phyloP scores from a whole-genome alignment of 202 grass and related monocot species.

The Hordeum pubiflorum region DNA sequence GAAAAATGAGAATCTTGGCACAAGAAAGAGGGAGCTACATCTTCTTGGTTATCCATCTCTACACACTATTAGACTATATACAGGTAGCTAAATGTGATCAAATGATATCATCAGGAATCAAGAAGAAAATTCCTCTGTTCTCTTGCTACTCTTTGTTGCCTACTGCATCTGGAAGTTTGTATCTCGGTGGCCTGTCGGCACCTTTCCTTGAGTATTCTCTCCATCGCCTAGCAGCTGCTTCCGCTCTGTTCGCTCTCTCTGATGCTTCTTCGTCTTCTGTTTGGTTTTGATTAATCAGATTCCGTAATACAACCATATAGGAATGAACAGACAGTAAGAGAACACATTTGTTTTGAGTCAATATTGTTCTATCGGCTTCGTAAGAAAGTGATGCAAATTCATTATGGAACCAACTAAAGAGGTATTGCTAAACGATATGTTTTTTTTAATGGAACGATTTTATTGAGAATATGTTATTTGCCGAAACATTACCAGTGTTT shows the following conservation, averaged over 20 bases:
- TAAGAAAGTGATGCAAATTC: neutral
- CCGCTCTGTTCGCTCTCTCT: constrained; percentile 66
- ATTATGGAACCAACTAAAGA: neutral
- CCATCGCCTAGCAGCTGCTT: constrained; percentile 67
- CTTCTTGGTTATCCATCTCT: neutral
- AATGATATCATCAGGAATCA: neutral
- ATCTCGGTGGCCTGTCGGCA: constrained; percentile 34
- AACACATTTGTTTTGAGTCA: neutral
- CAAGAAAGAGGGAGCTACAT: neutral
- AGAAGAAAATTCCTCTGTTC: neutral
- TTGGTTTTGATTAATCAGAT: neutral
- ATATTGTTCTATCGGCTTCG: neutral
- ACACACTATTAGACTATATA: constrained; percentile 3
- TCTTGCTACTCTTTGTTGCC: constrained; percentile 48
- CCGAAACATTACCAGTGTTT: constrained; percentile 29
- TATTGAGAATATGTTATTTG: neutral
- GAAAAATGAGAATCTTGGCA: neutral
- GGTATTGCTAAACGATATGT: neutral
- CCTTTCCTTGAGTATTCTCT: constrained; percentile 81
- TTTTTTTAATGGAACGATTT: too few species aligned
- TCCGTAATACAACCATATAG: neutral
- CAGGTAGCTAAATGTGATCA: neutral
- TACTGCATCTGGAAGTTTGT: constrained; percentile 72
- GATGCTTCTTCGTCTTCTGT: constrained; percentile 48
- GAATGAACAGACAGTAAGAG: neutral